phyloP scores from a whole-genome alignment of 2,329 filamentous ascomycete genomes.

The Exophiala sp. region DNA sequence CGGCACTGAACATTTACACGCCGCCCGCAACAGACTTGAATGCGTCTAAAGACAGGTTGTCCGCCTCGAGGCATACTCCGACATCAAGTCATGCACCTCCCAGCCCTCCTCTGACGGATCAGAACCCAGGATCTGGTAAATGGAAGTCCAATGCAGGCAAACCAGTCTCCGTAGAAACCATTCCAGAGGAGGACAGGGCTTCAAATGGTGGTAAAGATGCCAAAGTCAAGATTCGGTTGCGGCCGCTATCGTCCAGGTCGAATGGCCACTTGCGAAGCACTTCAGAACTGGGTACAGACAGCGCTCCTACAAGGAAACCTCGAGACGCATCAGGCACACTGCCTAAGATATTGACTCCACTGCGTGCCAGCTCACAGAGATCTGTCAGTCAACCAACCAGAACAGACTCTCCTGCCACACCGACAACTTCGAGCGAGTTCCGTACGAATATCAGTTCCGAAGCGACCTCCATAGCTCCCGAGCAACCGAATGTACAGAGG shows the following conservation, averaged over 20 bases:
- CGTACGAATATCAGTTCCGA: conserved; percentile 36
- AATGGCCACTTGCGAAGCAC: conserved; percentile 41
- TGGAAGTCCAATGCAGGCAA: conserved; percentile 35
- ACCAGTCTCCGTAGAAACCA: conserved; percentile 29
- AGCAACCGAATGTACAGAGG: conserved; percentile 36
- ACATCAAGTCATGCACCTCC: conserved; percentile 39
- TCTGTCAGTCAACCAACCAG: conserved; percentile 36
- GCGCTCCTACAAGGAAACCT: conserved; percentile 31
- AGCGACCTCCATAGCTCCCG: conserved; percentile 45
- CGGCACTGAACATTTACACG: conserved; percentile 51
- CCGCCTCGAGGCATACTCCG: conserved; percentile 11
- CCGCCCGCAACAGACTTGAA: conserved; percentile 71
- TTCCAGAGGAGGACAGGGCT: conserved; percentile 29
- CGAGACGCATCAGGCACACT: conserved; percentile 37
- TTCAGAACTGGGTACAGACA: conserved; percentile 37
- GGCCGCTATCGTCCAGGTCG: conserved; percentile 39
- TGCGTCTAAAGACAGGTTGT: conserved; percentile 43
- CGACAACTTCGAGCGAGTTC: conserved; percentile 35
- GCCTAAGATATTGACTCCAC: conserved; percentile 33
- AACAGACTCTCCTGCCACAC: conserved; percentile 35
- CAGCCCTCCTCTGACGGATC: conserved; percentile 49
- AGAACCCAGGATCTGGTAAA: conserved; percentile 35
- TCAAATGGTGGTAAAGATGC: conserved; percentile 33
- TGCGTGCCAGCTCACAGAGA: conserved; percentile 27
- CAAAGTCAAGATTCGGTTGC: conserved; percentile 37